Evolutionary conservation across 106 monocot species (phyloP).

Genomic region (Platanthera zijinensis): DNA sequence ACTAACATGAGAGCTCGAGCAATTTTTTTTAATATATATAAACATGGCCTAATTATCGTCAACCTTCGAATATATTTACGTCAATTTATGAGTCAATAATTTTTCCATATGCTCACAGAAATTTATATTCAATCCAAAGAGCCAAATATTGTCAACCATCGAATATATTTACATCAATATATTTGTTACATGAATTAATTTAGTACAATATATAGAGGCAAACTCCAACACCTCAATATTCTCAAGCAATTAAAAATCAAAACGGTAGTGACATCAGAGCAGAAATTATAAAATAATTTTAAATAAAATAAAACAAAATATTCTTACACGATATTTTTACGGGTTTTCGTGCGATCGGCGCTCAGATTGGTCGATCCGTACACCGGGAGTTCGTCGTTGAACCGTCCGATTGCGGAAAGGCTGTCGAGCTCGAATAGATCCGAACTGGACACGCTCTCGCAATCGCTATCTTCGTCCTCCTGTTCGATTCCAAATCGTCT

Average conservation of each 20-base stretch:
- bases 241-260: not conserved
- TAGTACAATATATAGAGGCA: too few species aligned
- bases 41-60: too few species aligned
- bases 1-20: too few species aligned
- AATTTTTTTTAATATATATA: too few species aligned
- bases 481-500: not conserved
- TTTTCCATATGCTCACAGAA: too few species aligned
- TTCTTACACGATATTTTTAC: not conserved
- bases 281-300: not conserved
- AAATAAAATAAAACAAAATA: not conserved
- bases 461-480: slow-evolving; percentile 21
- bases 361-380: slow-evolving; percentile 40
- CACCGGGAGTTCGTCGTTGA: slow-evolving; percentile 52
- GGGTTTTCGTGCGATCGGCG: not conserved
- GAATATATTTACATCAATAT: too few species aligned
- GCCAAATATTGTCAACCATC: too few species aligned
- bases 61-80: too few species aligned
- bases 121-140: too few species aligned
- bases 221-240: too few species aligned
- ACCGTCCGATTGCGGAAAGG: slow-evolving; percentile 17
- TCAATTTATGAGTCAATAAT: too few species aligned
- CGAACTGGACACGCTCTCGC: slow-evolving; percentile 54
- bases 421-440: slow-evolving; percentile 79
- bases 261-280: not conserved
- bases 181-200: too few species aligned